A percentile compares a stretch with the other conserved stretches of the same genome.
Evolutionary conservation across 768 basidiomycete genomes (phyloP).

Genomic region (Scleroderma citrinum): DNA sequence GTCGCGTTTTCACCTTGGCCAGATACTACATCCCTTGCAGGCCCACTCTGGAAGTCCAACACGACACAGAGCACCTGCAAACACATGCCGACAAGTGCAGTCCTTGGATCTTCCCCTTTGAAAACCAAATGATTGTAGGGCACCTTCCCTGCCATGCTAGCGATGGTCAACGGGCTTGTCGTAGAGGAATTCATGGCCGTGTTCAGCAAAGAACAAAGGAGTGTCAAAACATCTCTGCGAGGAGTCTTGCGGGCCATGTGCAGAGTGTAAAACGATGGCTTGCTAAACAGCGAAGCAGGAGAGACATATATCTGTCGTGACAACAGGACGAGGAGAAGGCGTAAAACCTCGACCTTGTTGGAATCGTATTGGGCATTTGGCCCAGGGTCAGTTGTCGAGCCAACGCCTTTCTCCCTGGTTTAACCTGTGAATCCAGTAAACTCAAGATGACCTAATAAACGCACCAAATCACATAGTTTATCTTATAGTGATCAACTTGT

Average conservation of each 20-base stretch:
- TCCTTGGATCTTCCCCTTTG: conserved; percentile 78
- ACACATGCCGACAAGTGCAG: conserved; percentile 65
- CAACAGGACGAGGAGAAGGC: conserved; percentile 80
- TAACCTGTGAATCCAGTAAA: conserved; percentile 5
- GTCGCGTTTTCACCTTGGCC: conserved; percentile 38
- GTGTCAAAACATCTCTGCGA: conserved; percentile 80
- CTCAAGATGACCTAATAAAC: conserved; percentile 20
- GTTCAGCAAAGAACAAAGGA: conserved; percentile 91
- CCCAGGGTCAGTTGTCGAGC: conserved; percentile 74
- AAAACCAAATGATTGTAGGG: conserved; percentile 90
- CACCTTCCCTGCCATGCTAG: conserved; percentile 67
- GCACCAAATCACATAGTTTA: conserved; percentile 86
- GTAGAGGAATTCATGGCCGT: conserved; percentile 72
- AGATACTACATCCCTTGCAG: conserved; percentile 50
- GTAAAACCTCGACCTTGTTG: conserved; percentile 86
- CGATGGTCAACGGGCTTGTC: conserved; percentile 47
- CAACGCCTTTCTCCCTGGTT: conserved; percentile 89
- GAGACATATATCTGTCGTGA: conserved; percentile 88
- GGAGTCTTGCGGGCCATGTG: conserved; percentile 72
- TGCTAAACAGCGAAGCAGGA: conserved; percentile 60
- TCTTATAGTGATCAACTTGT: conserved; percentile 74
- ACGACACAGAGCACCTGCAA: conserved; percentile 74
- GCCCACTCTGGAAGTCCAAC: conserved; percentile 77
- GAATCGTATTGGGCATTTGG: conserved; percentile 58
- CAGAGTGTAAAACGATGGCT: conserved; percentile 71